A percentile compares a stretch with the other conserved stretches of the same genome.
Evolutionary conservation across 2,329 filamentous ascomycete species (phyloP).

Genomic region (Domatiomyces catenatus): DNA sequence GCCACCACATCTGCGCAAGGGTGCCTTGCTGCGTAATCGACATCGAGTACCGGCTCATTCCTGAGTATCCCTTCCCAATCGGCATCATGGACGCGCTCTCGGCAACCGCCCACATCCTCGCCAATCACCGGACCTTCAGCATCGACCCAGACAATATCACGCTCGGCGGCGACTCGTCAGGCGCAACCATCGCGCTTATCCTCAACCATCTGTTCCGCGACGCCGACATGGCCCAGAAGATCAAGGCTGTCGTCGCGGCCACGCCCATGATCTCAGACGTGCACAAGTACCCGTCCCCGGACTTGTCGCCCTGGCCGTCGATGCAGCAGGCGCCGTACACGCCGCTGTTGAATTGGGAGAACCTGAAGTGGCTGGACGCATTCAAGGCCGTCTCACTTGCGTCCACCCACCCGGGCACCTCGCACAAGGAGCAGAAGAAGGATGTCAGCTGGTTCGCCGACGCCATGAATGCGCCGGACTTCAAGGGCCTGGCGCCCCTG

Average conservation of each 20-base stretch:
- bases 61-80: constrained; percentile 15
- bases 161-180: constrained; percentile 15
- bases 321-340: constrained; percentile 15
- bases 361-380: constrained; percentile 17
- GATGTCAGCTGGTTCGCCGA: constrained; percentile 16
- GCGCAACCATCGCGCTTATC: constrained; percentile 15
- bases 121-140: constrained; percentile 15
- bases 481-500: constrained; percentile 13
- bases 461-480: constrained; percentile 14
- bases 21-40: constrained; percentile 17
- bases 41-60: constrained; percentile 15
- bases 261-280: constrained; percentile 17
- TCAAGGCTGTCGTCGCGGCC: constrained; percentile 15
- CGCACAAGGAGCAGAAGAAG: constrained; percentile 11
- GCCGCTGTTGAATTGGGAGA: constrained; percentile 16
- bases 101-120: constrained; percentile 13
- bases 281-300: constrained; percentile 14
- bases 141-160: constrained; percentile 15
- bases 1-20: constrained; percentile 16
- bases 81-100: constrained; percentile 15
- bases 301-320: constrained; percentile 15
- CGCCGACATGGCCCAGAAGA: constrained; percentile 6
- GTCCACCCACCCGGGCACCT: constrained; percentile 6
- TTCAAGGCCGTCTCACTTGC: constrained; percentile 16
- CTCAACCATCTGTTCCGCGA: constrained; percentile 15